Base-by-base conservation (phyloP, 2,329 filamentous ascomycete species). In the Fusarium phyllophilum region DNA sequence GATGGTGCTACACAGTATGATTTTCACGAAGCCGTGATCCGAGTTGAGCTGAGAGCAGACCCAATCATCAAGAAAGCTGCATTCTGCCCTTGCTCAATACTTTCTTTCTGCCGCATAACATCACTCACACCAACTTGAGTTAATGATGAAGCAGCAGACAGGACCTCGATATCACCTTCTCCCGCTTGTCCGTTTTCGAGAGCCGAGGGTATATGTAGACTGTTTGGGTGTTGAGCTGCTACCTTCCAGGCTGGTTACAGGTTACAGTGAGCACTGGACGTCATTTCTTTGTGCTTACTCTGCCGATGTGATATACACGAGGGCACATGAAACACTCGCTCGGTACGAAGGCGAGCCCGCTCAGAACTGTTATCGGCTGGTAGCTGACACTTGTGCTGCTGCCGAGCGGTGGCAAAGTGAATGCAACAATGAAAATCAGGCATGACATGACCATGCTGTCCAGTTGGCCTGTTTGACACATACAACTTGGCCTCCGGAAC, bases 161-260 rank as follows among this genome's bases (percentile, higher is more conserved):
- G 34, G 38, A 42, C 48, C 56, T 60, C 41, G 31, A 36, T n/a
- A 61, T 39, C 20, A 39, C 41, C 33, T 48, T 42, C 31, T 67
- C 49, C 66, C 66, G 54, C 61, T 71, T 67, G 56, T 70, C 70
- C 61, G 56, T 45, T n/a, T 22, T 54, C 49, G 26, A 63, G 31
- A 51, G 55, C 66, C 70, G 61, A 71, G 56, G 51, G 45, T 62
- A 64, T n/a, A 51, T 8, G 14, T 48, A 48, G 26, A 44, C 39
- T 36, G 24, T 34, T 44, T 22, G 24, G 48, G 38, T 39, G 39
- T 38, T 66, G 61, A n/a, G 26, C 56, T 54, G 44, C 31, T 48
- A 44, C 39, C 54, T 46, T 36, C 33, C 61, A 31, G 42, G 57
- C 39, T 54, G 26, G 26, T 26, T 26, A 26, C 26, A 26, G 29